Evolutionary conservation across 768 basidiomycete genomes (phyloP).

Genomic region (Pseudohyphozyma bogoriensis): DNA sequence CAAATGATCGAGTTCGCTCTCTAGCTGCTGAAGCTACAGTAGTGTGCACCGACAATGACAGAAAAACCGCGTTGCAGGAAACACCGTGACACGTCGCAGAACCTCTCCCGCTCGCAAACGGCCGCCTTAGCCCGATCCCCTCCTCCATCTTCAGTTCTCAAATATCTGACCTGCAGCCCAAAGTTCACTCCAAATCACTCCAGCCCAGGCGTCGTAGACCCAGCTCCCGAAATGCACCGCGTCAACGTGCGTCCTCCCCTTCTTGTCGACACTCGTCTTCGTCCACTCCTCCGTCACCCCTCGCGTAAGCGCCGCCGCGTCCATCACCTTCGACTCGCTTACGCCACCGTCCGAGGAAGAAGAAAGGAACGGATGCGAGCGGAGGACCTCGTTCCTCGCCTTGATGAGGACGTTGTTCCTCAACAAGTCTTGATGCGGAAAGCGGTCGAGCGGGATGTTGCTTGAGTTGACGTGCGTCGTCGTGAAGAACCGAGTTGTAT

Average conservation of each 20-base stretch:
- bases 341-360: no score
- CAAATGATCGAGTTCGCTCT: no score
- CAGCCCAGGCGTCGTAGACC: slow-evolving; percentile 26
- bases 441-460: slow-evolving; percentile 23
- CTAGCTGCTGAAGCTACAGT: no score
- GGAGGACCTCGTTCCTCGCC: slow-evolving; percentile 8
- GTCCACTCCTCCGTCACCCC: slow-evolving; percentile 22
- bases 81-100: no score
- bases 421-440: slow-evolving; percentile 26
- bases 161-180: no score
- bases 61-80: no score
- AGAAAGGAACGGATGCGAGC: no score
- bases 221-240: slow-evolving; percentile 23
- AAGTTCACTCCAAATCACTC: slow-evolving; percentile 25
- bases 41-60: no score
- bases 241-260: slow-evolving; percentile 2
- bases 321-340: slow-evolving; percentile 5
- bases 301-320: slow-evolving; percentile 14
- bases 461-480: slow-evolving; percentile 22
- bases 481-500: slow-evolving; percentile 14
- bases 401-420: slow-evolving; percentile 20
- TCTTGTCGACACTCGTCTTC: no score
- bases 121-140: no score
- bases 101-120: no score
- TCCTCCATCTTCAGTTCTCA: no score